Percentiles rank a stretch among this genome's conserved stretches.
Evolutionary conservation across 1,284 basidiomycete genomes (phyloP).

Genomic region (Ceratobasidium sp.): DNA sequence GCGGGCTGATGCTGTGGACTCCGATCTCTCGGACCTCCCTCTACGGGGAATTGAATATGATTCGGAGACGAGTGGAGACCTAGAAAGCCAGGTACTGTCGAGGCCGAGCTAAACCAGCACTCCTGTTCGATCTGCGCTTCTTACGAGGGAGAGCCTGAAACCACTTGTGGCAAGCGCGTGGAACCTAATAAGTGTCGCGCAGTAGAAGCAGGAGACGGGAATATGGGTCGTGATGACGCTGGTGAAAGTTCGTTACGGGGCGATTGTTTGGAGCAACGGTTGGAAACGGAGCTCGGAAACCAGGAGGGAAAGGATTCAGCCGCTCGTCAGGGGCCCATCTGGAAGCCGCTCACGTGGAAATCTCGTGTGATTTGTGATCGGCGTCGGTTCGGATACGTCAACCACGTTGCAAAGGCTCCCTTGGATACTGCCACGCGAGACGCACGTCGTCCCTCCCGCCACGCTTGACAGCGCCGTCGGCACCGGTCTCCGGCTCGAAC

Average conservation of each 20-base stretch:
- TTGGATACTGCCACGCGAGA: conserved; percentile 39
- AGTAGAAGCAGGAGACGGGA: conserved; percentile 38
- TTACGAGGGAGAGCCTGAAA: conserved; percentile 34
- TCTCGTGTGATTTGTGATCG: conserved; percentile 40
- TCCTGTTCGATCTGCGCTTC: conserved; percentile 35
- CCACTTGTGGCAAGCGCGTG: conserved; percentile 33
- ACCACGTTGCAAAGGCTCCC: conserved; percentile 37
- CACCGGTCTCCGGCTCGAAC: conserved; percentile 6
- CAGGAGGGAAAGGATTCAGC: conserved; percentile 22
- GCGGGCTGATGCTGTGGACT: conserved; percentile 34
- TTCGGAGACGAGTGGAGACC: conserved; percentile 38
- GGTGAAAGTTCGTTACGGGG: conserved; percentile 36
- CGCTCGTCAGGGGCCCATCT: conserved; percentile 21
- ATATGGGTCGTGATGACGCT: conserved; percentile 38
- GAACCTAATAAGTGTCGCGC: conserved; percentile 37
- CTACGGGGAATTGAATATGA: conserved; percentile 39
- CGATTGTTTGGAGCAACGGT: conserved; percentile 38
- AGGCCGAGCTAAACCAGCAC: conserved; percentile 39
- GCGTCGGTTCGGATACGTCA: conserved; percentile 39
- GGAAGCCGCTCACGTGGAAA: conserved; percentile 35
- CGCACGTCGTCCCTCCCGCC: conserved; percentile 23
- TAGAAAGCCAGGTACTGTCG: conserved; percentile 39
- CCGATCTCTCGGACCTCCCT: conserved; percentile 37
- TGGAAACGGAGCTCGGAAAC: conserved; percentile 35
- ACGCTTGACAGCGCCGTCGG: conserved; percentile 35